Base-by-base conservation (phyloP, 164 flowering plant genomes). In the Kalanchoe fedtschenkoi region DNA sequence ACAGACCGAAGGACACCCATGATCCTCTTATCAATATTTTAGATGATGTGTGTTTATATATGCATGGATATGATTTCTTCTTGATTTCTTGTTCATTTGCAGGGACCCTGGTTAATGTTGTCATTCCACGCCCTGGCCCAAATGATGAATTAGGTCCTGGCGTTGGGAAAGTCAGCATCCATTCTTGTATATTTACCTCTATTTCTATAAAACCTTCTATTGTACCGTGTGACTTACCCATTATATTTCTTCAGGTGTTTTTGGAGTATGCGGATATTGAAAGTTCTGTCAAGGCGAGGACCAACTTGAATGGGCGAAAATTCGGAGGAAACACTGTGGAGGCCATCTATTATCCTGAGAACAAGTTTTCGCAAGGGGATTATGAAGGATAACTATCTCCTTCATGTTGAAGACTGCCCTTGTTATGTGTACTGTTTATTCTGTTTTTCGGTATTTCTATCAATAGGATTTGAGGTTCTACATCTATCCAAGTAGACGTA, bases 41-140 rank as follows among this genome's bases (percentile, higher is more conserved):
- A 34, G 0, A 22, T 63, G 13, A 16, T 47, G 29, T 29, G 24
- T 54, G 39, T 17, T 14, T 42, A 19, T 6, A 55, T 57, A 17
- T 58, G 5, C 17, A 28, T 5, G 13, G 13, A 11, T 28, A 39
- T 60, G 37, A 42, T 19, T 10, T 16, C 42, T 9, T 24, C 5
- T 51, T 3, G 43, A 26, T 29, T 47, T 59, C 54, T 32, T 58
- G 54, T 32, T 1, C 7, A 63, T 68, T 47, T 76, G 77, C 89
- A 95, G 99, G 99, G 66, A 14, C 77, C 8, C 68, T 95, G 78
- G 83, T 83, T 54, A 95, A 78, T 67, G 69, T 86, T 46, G 84
- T 83, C 41, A 91, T 95, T 60, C 99, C 99, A 6, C 96, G 99
- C 60, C 99, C 99, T 4, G 69, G 60, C 8, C 82, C 90, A 54